A percentile compares a stretch with the other conserved stretches of the same genome.
phyloP scores from a whole-genome alignment of 2,329 filamentous ascomycete genomes.

The Pyricularia grisea region DNA sequence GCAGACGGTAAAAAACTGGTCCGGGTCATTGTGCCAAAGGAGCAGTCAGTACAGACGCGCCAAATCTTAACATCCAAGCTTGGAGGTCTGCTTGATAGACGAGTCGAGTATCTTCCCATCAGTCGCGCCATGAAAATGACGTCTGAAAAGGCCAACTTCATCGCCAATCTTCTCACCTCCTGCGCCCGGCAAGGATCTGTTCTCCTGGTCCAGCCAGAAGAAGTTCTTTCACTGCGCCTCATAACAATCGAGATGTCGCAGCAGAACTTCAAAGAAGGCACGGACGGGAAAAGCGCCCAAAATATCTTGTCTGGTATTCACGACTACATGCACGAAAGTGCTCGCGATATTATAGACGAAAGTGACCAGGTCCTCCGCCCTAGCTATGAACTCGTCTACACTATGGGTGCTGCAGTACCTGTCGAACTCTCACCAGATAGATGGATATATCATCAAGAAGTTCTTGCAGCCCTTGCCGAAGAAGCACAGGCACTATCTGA shows the following conservation, averaged over 20 bases:
- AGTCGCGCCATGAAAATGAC: not conserved
- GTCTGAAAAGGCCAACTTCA: not conserved
- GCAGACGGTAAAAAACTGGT: constrained; percentile 41
- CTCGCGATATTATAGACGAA: constrained; percentile 54
- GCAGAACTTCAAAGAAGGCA: not conserved
- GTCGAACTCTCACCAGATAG: constrained; percentile 44
- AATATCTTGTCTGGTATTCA: not conserved
- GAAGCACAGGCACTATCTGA: constrained; percentile 31
- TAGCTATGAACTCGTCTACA: constrained; percentile 55
- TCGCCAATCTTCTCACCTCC: not conserved
- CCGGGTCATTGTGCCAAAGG: constrained; percentile 50
- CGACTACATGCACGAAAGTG: constrained; percentile 11
- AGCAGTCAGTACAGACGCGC: constrained; percentile 51
- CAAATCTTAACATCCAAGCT: constrained; percentile 44
- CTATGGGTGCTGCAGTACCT: constrained; percentile 40
- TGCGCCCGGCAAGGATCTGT: constrained; percentile 33
- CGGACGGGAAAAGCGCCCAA: not conserved
- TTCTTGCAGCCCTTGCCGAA: constrained; percentile 33
- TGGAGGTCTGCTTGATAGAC: constrained; percentile 43
- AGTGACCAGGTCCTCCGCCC: constrained; percentile 54
- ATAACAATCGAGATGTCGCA: not conserved
- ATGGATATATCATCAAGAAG: constrained; percentile 45
- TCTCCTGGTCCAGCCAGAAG: constrained; percentile 53
- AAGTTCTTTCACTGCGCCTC: constrained; percentile 53
- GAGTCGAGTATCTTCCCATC: constrained; percentile 41